Base-by-base conservation (phyloP, 225 moss, liverwort and hornwort species). In the Pleurozium schreberi region DNA sequence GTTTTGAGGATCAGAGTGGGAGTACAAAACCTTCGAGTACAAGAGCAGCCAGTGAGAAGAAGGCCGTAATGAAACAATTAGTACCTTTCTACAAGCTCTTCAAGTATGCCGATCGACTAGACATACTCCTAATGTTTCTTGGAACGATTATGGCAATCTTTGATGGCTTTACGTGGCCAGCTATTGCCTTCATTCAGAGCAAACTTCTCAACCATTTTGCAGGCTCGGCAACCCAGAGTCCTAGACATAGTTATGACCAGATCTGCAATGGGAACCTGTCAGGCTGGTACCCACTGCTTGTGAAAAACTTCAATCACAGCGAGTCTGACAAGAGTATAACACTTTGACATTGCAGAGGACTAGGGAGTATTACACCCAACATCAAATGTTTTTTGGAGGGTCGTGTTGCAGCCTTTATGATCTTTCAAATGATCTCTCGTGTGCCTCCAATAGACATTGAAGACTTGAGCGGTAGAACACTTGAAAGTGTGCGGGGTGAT, bases 351-450 rank as follows among this genome's bases (percentile, higher is more conserved):
- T 84, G 86, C 93, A 96, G 97, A 92, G 95, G 95, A 83, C 28
- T 97, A 40, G 95, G 93, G 11, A 94, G 93, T 85, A 92, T 94
- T 42, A 90, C 95, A 58, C 92, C 95, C 64, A 93, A 95, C 76
- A 90, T 95, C 63, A 91, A 93, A 87, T 90, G 94, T 82, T 93
- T 97, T 73, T 47, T 89, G 78, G 89, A 93, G 85, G 96, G 95
- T 49, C 87, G 94, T 50, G 90, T 90, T 47, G 93, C 94, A 85
- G 96, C 95, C 8, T 91, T 87, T 90, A 90, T 90, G 65, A 92
- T 96, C 49, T 97, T 96, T 86, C 81, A 95, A 84, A 86, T 96
- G 84, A 95, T 96, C 74, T 89, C 93, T 88, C 90, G 91, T 61
- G 89, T 92, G 83, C 92, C 91, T 87, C 82, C 87, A 63, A 92